Evolutionary conservation across 805 yeast species (phyloP).

Genomic region (Cyberlindnera amylophila): DNA sequence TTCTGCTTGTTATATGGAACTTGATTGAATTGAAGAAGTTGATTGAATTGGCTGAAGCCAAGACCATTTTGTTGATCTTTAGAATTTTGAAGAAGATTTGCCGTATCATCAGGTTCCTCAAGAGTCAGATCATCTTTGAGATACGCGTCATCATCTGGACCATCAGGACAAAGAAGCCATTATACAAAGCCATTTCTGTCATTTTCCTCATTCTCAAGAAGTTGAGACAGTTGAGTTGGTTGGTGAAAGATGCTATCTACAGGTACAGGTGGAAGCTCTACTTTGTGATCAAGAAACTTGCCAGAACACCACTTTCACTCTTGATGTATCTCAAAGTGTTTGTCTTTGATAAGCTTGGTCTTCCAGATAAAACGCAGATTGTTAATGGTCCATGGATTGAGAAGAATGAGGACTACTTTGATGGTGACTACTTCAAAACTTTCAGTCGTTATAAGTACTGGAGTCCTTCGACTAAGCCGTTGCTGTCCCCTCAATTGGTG

Average conservation of each 20-base stretch:
- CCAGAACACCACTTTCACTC: constrained; percentile 14
- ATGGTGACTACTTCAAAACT: constrained; percentile 18
- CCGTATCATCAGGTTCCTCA: constrained; percentile 10
- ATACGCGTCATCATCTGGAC: constrained; percentile 13
- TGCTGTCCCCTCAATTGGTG: not conserved
- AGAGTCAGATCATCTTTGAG: constrained; percentile 13
- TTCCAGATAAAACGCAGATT: constrained; percentile 12
- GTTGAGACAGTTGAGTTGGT: constrained; percentile 20
- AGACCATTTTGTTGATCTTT: constrained; percentile 12
- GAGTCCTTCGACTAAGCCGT: constrained; percentile 3
- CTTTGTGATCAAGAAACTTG: constrained; percentile 12
- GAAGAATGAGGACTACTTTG: constrained; percentile 18
- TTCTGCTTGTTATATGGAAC: constrained; percentile 17
- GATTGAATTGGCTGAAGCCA: constrained; percentile 16
- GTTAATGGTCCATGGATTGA: constrained; percentile 7
- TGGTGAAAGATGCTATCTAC: constrained; percentile 20
- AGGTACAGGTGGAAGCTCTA: constrained; percentile 23
- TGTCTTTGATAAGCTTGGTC: constrained; percentile 18
- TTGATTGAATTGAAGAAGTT: constrained; percentile 20
- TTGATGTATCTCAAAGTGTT: constrained; percentile 15
- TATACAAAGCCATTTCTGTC: constrained; percentile 15
- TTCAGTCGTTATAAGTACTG: constrained; percentile 14
- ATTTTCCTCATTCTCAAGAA: constrained; percentile 16
- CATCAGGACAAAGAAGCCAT: constrained; percentile 12
- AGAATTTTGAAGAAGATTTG: constrained; percentile 14